phyloP scores from a whole-genome alignment of 306 rosid species.

The Mimosa bimucronata region DNA sequence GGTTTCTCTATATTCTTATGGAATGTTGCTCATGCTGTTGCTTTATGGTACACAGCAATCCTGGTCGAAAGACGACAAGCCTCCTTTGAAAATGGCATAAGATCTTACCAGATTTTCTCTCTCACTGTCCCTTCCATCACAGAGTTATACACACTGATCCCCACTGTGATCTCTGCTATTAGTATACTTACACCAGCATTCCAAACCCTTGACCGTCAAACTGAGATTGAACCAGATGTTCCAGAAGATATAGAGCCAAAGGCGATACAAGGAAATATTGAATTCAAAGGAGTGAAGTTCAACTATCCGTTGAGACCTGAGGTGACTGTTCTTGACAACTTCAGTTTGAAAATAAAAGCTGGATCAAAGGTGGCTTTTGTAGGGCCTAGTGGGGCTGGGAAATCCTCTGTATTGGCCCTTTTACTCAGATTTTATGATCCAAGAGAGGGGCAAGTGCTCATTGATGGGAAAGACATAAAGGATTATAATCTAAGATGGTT shows the following conservation, averaged over 20 bases:
- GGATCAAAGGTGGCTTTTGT: slow-evolving; percentile 78
- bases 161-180: slow-evolving; percentile 82
- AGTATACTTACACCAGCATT: slow-evolving; percentile 77
- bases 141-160: slow-evolving; percentile 82
- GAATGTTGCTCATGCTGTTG: slow-evolving; percentile 94
- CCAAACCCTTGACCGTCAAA: slow-evolving; percentile 74
- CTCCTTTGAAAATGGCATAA: slow-evolving; percentile 66
- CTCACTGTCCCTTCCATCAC: slow-evolving; percentile 95
- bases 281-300: slow-evolving; percentile 63
- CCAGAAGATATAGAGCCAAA: slow-evolving; percentile 50
- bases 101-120: slow-evolving; percentile 90
- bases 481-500: slow-evolving; percentile 79
- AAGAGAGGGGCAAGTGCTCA: slow-evolving; percentile 56
- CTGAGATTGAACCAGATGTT: slow-evolving; percentile 68
- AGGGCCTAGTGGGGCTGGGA: slow-evolving; percentile 91
- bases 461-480: slow-evolving; percentile 69
- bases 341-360: slow-evolving; percentile 70
- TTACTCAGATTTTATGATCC: slow-evolving; percentile 80
- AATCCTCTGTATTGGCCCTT: slow-evolving; percentile 79
- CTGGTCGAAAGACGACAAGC: slow-evolving; percentile 65
- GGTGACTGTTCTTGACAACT: slow-evolving; percentile 63
- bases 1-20: slow-evolving; percentile 85
- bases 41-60: slow-evolving; percentile 86
- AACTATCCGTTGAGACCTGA: slow-evolving; percentile 75
- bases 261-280: slow-evolving; percentile 61